phyloP scores from a whole-genome alignment of 805 yeast species.

The Spathaspora passalidarum region DNA sequence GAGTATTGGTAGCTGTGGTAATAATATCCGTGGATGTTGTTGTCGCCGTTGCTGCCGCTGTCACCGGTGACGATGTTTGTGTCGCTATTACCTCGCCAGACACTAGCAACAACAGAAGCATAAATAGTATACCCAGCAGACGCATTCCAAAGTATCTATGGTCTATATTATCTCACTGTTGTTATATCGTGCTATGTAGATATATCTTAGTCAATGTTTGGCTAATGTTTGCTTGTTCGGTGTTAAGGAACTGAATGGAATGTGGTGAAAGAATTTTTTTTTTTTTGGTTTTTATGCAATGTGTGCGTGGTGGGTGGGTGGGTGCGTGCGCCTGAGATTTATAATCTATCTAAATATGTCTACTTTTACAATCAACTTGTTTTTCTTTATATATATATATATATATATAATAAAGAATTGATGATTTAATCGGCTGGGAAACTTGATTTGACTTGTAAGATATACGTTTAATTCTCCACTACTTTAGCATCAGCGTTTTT shows the following conservation, averaged over 20 bases:
- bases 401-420: too few relatives aligned
- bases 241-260: not conserved
- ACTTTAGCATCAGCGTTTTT: not conserved
- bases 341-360: too few relatives aligned
- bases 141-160: not conserved
- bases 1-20: conserved; percentile 22
- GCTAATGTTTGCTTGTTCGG: not conserved
- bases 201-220: too few relatives aligned
- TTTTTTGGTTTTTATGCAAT: not conserved
- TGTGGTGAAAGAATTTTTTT: not conserved
- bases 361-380: too few relatives aligned
- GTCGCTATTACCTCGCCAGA: not conserved
- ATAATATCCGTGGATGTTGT: conserved; percentile 6
- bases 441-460: not conserved
- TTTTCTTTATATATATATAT: too few relatives aligned
- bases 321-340: too few relatives aligned
- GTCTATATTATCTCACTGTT: not conserved
- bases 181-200: too few relatives aligned
- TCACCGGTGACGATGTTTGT: not conserved
- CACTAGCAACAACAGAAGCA: not conserved
- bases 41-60: too few relatives aligned
- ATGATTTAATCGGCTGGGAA: not conserved
- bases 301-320: not conserved
- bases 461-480: not conserved
- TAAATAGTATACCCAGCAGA: not conserved